Conservation (phyloP, 805 yeast genomes). For the Suhomyces tanzawaensis region DNA sequence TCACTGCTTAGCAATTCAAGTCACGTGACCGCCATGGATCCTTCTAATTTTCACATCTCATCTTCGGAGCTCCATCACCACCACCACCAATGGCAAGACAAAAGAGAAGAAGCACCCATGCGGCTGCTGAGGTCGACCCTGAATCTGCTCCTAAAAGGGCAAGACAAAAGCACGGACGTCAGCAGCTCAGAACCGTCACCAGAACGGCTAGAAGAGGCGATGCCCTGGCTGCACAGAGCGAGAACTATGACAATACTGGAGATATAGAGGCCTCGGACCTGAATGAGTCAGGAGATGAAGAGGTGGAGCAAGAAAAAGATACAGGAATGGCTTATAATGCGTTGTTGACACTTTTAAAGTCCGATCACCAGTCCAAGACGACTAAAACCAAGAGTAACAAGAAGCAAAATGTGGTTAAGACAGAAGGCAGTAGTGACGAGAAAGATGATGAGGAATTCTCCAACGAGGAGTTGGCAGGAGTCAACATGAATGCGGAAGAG, state of each 20-base stretch:
- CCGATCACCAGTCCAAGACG: conserved; percentile 32
- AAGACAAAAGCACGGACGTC: conserved; percentile 51
- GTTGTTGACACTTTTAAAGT: conserved; percentile 55
- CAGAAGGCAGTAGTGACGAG: too few species aligned
- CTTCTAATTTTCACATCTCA: too few species aligned
- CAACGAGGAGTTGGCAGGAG: conserved; percentile 25
- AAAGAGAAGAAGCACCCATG: conserved; percentile 1
- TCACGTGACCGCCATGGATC: too few species aligned
- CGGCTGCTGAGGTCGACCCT: background rate
- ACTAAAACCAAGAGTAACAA: conserved; percentile 13
- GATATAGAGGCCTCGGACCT: conserved; percentile 12
- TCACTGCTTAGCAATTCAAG: too few species aligned
- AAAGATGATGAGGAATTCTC: conserved; percentile 12
- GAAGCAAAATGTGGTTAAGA: conserved; percentile 7
- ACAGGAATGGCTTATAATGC: conserved; percentile 62
- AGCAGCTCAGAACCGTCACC: conserved; percentile 56
- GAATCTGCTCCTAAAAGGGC: conserved; percentile 6
- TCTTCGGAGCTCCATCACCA: too few species aligned
- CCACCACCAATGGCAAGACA: conserved; percentile 6
- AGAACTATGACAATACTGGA: conserved; percentile 11
- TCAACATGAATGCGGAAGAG: conserved; percentile 19
- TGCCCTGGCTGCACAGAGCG: background rate
- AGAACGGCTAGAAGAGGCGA: conserved; percentile 48
- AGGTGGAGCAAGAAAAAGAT: conserved; percentile 15
- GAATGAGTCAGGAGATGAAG: conserved; percentile 15